phyloP scores from a whole-genome alignment of 2,329 filamentous ascomycete genomes.

The Chaetomiaceae sp. region DNA sequence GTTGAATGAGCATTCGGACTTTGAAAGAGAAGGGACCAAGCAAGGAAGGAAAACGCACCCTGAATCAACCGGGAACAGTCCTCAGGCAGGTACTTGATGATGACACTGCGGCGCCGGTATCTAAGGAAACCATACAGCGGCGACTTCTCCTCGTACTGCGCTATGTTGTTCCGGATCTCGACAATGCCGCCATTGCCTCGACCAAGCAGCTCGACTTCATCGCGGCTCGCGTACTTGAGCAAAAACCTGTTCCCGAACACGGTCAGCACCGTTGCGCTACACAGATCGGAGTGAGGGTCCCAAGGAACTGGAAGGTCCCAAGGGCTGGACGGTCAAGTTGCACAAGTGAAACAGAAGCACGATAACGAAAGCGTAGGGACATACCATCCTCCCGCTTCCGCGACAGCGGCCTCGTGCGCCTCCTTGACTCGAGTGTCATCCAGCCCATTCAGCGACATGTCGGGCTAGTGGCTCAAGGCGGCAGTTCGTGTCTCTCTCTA shows the following conservation, averaged over 20 bases:
- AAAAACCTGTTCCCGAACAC: slow-evolving; percentile 66
- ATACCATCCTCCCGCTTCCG: slow-evolving; percentile 92
- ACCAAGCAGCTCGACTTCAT: slow-evolving; percentile 76
- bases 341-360: slow-evolving; percentile 7
- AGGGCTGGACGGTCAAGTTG: background rate
- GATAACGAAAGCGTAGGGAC: slow-evolving; percentile 30
- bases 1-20: slow-evolving; percentile 28
- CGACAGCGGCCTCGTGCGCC: slow-evolving; percentile 73
- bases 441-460: slow-evolving; percentile 95
- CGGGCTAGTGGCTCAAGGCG: slow-evolving; percentile 20
- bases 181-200: slow-evolving; percentile 76
- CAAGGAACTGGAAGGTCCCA: background rate
- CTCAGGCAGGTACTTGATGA: slow-evolving; percentile 90
- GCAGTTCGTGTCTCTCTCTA: slow-evolving; percentile 11
- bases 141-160: slow-evolving; percentile 74
- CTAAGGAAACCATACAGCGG: slow-evolving; percentile 89
- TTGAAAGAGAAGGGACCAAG: slow-evolving; percentile 15
- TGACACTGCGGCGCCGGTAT: slow-evolving; percentile 82
- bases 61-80: slow-evolving; percentile 86
- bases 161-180: slow-evolving; percentile 75
- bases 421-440: slow-evolving; percentile 76
- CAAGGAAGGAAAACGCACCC: slow-evolving; percentile 54
- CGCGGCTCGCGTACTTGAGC: slow-evolving; percentile 83
- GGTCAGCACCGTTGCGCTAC: slow-evolving; percentile 5
- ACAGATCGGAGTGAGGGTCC: background rate